phyloP scores from a whole-genome alignment of 2,329 filamentous ascomycete species.

The Trichophyton schoenleinii region DNA sequence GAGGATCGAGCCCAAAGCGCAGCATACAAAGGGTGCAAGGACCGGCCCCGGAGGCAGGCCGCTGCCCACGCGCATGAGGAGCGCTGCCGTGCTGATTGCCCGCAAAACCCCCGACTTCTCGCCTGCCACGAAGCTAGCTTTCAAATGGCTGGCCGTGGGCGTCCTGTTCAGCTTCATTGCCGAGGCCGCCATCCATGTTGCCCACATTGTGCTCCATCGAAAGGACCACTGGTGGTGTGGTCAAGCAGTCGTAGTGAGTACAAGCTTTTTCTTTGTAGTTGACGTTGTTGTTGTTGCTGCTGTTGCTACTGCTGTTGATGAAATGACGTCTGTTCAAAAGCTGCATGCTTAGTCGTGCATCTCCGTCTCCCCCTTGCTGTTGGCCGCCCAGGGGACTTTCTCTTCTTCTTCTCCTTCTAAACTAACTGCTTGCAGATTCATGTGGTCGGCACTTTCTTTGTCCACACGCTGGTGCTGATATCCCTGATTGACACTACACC shows the following conservation, averaged over 20 bases:
- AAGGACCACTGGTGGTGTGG: constrained; percentile 70
- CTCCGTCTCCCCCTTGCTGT: neutral
- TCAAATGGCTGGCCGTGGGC: constrained; percentile 61
- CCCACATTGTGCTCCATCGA: constrained; percentile 57
- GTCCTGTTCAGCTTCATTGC: constrained; percentile 62
- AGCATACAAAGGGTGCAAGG: constrained; percentile 29
- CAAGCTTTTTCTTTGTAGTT: neutral
- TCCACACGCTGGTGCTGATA: constrained; percentile 74
- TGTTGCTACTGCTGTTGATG: too few relatives aligned
- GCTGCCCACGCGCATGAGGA: constrained; percentile 53
- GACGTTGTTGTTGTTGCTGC: too few relatives aligned
- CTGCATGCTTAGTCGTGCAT: constrained; percentile 4
- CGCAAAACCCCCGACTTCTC: constrained; percentile 46
- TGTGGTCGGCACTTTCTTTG: constrained; percentile 69
- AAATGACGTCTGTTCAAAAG: neutral
- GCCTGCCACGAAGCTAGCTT: constrained; percentile 54
- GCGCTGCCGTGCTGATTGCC: constrained; percentile 37
- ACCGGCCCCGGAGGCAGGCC: constrained; percentile 83
- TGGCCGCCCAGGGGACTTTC: neutral
- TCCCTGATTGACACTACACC: constrained; percentile 73
- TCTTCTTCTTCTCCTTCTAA: neutral
- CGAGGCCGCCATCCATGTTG: constrained; percentile 59
- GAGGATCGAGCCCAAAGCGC: constrained; percentile 34
- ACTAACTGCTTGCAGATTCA: constrained; percentile 52
- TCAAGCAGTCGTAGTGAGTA: constrained; percentile 58